phyloP scores from a whole-genome alignment of 2,329 filamentous ascomycete species.

The Diaporthe eres region DNA sequence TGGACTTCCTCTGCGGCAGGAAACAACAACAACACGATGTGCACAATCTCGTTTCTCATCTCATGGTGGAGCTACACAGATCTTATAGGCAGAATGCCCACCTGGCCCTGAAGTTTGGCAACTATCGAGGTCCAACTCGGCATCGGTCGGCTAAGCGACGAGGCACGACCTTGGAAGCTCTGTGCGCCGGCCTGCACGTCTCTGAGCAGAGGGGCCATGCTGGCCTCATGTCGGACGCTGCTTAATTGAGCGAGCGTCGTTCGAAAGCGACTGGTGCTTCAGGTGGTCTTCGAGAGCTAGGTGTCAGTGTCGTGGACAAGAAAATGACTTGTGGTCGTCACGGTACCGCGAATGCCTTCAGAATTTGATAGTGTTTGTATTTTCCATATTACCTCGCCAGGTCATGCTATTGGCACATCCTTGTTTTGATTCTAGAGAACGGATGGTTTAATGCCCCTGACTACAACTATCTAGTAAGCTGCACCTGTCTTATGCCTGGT shows the following conservation, averaged over 20 bases:
- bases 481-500: conserved; percentile 81
- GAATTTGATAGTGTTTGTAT: conserved; percentile 36
- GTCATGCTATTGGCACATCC: conserved; percentile 36
- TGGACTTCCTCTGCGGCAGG: not conserved
- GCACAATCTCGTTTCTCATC: not conserved
- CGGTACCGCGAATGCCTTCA: not conserved
- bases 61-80: not conserved
- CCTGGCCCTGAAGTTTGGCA: not conserved
- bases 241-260: not conserved
- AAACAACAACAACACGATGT: not conserved
- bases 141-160: conserved; percentile 4
- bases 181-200: conserved; percentile 6
- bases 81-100: not conserved
- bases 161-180: conserved; percentile 8
- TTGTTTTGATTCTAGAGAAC: conserved; percentile 29
- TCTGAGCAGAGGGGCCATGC: not conserved
- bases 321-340: not conserved
- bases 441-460: conserved; percentile 33
- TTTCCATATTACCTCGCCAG: conserved; percentile 36
- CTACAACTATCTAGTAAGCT: conserved; percentile 38
- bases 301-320: not conserved
- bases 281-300: not conserved
- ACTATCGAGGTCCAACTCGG: conserved; percentile 2
- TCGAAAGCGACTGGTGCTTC: not conserved
- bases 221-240: not conserved